Base-by-base conservation (phyloP, 345 rosid genomes). In the Eucalyptus fibrosa region DNA sequence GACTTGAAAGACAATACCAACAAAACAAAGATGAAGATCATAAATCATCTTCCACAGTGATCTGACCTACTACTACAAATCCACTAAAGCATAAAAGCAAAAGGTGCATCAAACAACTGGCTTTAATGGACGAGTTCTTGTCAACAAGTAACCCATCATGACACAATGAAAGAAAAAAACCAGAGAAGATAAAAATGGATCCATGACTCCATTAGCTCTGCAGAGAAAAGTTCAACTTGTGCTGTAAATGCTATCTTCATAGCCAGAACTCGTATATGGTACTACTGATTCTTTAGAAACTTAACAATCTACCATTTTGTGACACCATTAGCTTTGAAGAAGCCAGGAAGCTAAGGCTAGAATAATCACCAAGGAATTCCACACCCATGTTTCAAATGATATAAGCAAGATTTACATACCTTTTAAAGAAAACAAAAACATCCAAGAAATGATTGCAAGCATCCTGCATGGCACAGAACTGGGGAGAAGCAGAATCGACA, bases 381-480 rank as follows among this genome's bases (percentile, higher is more conserved):
- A 89, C 77, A 86, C 44, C 88, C 91, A 81, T 82, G 67, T 88
- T 72, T 82, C 53, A 6, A 69, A 60, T 40, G 59, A 32, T 56
- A 86, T 37, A 47, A 86, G 1, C 50, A 82, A 50, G 28, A 67
- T 44, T 50, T 81, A 87, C 92, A 90, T 93, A 95, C 99, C 97
- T 93, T 85, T 92, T 90, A 87, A 90, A 91, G 80, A 88, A 91
- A 67, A 94, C 87, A 90, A 90, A 94, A 81, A 91, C 92, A 91
- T 94, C 93, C 92, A 93, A 93, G 92, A 92, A 95, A 65, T 91
- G 95, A 89, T 92, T 89, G 92, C 96, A 93, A 37, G 90, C 93
- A 87, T 96, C 97, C 77, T 92, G 97, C 88, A 96, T 91, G 89
- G 87, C 89, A 81, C 90, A 90, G 65, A 97, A 91, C 87, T 91